Base-by-base conservation (phyloP, 352 stramenopile species). In the Phytophthora pisi region DNA sequence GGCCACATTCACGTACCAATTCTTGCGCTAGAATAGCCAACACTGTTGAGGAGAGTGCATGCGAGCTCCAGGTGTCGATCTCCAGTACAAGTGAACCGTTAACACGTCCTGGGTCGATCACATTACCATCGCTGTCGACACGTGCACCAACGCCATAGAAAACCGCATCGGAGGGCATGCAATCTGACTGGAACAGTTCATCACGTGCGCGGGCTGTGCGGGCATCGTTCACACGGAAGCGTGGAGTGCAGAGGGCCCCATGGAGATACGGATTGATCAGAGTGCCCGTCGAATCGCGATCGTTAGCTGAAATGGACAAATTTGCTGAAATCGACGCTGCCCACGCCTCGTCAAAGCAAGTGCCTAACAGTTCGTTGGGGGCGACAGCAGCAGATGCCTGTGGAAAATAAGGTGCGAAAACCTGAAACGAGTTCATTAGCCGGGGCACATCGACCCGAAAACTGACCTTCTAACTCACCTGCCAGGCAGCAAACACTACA, bases 11-110 rank as follows among this genome's bases (percentile, higher is more conserved):
- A 30, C 60, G 40, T 69, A 84, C 78, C 64, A 86, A 28, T 64
- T 88, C 79, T 28, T 79, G 67, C 0, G 71, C 70, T 15, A 91
- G 51, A 47, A 91, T 88, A 2, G 82, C 58, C 16, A 86, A 72
- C 9, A 86, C 56, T 30, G 81, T 61, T 2, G 77, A 68, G 4
- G 77, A 70, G 2, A 91, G 55, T 8, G 31, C 40, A n/a, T 84
- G 68, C 0, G 80, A 79, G 3, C 60, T 58, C 77, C 78, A 89
- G 3, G 47, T 64, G 18, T 77, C 63, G 18, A 82, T 47, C 57
- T 91, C 80, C 28, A 89, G 26, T 5, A 86, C 54, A n/a, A 91
- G 57, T 2, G 78, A 70, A 1, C 76, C 72, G 20, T 82, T 81
- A 5, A 75, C 67, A 18, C 60, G 59, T n/a, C 75, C 78, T 3